Conservation (phyloP, 352 stramenopile genomes). For the Thraustotheca clavata region DNA sequence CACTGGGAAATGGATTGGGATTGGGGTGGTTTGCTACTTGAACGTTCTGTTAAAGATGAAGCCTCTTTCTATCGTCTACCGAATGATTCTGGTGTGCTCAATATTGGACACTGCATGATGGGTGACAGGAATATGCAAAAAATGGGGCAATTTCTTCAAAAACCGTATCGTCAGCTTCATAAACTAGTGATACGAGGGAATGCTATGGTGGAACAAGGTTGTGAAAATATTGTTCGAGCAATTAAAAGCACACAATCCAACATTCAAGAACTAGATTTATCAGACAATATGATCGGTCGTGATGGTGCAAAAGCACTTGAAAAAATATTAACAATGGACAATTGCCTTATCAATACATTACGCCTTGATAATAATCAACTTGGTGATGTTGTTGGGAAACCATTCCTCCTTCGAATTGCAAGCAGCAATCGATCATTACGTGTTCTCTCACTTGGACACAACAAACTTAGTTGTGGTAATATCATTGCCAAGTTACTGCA, state of each 20-base stretch:
- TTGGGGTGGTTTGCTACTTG: not conserved
- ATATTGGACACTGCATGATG: not conserved
- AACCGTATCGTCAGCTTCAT: slow-evolving; percentile 1
- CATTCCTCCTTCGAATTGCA: not conserved
- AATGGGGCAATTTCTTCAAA: slow-evolving; percentile 9
- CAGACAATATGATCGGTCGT: slow-evolving; percentile 2
- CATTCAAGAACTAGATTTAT: slow-evolving; percentile 3
- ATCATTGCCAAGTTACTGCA: not conserved
- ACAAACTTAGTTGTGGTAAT: not conserved
- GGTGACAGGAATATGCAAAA: slow-evolving; percentile 16
- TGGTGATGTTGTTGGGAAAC: not conserved
- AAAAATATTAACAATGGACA: not conserved
- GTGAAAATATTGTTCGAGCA: slow-evolving; percentile 2
- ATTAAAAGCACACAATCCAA: not conserved
- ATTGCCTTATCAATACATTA: slow-evolving; percentile 3
- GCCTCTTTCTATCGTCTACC: not conserved
- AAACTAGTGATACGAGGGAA: slow-evolving; percentile 12
- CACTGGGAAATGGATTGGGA: slow-evolving; percentile 16
- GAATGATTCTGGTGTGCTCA: not conserved
- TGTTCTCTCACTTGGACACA: not conserved
- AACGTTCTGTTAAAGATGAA: not conserved
- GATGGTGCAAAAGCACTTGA: not conserved
- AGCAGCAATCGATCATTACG: slow-evolving; percentile 3
- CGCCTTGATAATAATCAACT: slow-evolving; percentile 7
- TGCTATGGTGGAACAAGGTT: not conserved